Percentiles rank a stretch among this genome's conserved stretches.
phyloP scores from a whole-genome alignment of 2,329 filamentous ascomycete genomes.

The Alternaria conjuncta region DNA sequence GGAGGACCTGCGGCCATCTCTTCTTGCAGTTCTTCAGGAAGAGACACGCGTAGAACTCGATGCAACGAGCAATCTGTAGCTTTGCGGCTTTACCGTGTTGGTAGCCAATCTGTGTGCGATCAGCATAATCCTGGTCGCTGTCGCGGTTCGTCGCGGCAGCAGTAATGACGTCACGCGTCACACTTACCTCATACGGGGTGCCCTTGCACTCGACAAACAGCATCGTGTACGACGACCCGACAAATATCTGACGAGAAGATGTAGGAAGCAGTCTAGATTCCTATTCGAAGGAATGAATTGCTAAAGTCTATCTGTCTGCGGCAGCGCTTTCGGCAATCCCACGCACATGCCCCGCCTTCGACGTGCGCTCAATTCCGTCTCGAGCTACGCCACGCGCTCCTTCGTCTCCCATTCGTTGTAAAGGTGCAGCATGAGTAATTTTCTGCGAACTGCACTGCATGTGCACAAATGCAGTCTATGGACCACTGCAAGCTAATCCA shows the following conservation, averaged over 20 bases:
- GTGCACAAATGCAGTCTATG: background rate
- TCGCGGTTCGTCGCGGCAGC: background rate
- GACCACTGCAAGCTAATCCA: constrained; percentile 3
- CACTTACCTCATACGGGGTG: constrained; percentile 51
- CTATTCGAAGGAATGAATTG: background rate
- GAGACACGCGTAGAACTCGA: constrained; percentile 56
- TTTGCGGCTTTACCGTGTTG: constrained; percentile 54
- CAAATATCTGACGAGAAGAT: background rate
- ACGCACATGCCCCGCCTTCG: constrained; percentile 16
- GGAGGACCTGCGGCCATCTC: constrained; percentile 54
- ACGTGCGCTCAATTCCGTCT: constrained; percentile 27
- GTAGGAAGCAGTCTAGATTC: background rate
- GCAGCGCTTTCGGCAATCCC: constrained; percentile 2
- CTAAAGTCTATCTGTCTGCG: background rate
- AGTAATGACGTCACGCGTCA: constrained; percentile 22
- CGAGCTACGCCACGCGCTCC: constrained; percentile 6
- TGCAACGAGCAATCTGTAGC: constrained; percentile 51
- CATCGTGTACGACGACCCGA: constrained; percentile 34
- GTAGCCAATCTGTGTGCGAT: constrained; percentile 53
- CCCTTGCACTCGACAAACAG: constrained; percentile 50
- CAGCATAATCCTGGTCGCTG: background rate
- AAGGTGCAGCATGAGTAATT: background rate
- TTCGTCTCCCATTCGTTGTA: background rate
- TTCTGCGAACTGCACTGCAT: background rate
- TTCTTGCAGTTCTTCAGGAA: constrained; percentile 57